Base-by-base conservation (phyloP, 768 basidiomycete genomes). In the Lactarius quietus region DNA sequence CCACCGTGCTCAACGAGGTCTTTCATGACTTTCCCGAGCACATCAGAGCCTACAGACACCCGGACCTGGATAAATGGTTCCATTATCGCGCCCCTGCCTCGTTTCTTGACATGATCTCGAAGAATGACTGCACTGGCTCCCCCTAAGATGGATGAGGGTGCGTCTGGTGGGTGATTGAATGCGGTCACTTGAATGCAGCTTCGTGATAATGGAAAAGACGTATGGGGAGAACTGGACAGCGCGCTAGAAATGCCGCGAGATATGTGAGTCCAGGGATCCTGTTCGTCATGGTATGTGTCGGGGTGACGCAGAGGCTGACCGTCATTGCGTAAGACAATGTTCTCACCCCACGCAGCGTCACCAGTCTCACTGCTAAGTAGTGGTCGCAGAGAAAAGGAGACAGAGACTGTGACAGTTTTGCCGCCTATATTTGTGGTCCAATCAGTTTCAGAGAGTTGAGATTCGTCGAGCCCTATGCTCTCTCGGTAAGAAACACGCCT, bases 401-500 rank as follows among this genome's bases (percentile, higher is more conserved):
- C 76, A 28, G 75, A 75, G 15, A 89, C 81, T 1, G 78, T 74
- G 3, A 81, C 71, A 14, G 75, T 74, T 70, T 83, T 86, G 29
- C 90, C 90, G 15, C 80, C 81, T 17, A 88, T 76, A 36, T 89
- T 87, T 26, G 84, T 83, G 58, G 82, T 78, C 88, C 89, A 92
- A 3, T 83, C 75, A 66, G 80, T 76, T 20, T 75, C 73, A 3
- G 68, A 69, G 3, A 73, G 59, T 17, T 71, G 59, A 23, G 70
- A 61, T 20, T 63, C 57, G 78, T 62, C 39, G 23, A 73, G 17
- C 79, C 76, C 73, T 23, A 79, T 71, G 23, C 74, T 82, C 74
- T 94, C 93, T 20, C 92, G 85, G 76, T 90, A 94, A 75, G 88
- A 89, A 60, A 94, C 92, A 17, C 87, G 83, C 61, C 92, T 84